phyloP scores from a whole-genome alignment of 257 asterid species.

The Ligustrum vulgare region DNA sequence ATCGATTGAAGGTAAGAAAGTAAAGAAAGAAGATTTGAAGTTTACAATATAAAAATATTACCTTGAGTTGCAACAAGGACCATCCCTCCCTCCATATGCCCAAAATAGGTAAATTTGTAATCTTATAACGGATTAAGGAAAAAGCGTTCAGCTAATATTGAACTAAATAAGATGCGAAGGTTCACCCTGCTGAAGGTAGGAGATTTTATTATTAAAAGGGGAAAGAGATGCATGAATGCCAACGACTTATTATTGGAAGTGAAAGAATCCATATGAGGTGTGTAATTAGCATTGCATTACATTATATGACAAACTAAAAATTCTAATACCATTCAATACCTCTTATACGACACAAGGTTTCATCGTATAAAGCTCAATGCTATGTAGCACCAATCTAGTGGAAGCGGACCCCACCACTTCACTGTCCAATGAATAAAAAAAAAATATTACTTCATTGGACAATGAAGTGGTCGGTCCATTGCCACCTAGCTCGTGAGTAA shows the following conservation, averaged over 20 bases:
- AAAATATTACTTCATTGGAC: background rate
- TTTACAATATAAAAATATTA: conserved; percentile 6
- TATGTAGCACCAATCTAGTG: background rate
- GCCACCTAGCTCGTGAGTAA: background rate
- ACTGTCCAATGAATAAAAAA: background rate
- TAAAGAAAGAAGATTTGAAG: conserved; percentile 21
- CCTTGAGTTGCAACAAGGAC: conserved; percentile 9
- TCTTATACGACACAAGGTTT: background rate
- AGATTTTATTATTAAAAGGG: background rate
- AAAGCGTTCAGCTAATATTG: background rate
- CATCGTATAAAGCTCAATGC: background rate
- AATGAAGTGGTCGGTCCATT: background rate
- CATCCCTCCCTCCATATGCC: background rate
- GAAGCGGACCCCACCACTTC: background rate
- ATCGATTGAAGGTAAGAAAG: conserved; percentile 23
- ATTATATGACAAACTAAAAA: background rate
- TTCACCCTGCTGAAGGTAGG: background rate
- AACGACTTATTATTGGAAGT: background rate
- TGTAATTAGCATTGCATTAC: background rate
- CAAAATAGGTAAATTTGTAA: background rate
- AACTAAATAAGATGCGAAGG: background rate
- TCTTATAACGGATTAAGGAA: background rate
- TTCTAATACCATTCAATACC: background rate
- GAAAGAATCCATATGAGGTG: background rate
- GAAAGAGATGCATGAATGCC: background rate